phyloP scores from a whole-genome alignment of 2,329 filamentous ascomycete species.

The Hypoxylon sp. region DNA sequence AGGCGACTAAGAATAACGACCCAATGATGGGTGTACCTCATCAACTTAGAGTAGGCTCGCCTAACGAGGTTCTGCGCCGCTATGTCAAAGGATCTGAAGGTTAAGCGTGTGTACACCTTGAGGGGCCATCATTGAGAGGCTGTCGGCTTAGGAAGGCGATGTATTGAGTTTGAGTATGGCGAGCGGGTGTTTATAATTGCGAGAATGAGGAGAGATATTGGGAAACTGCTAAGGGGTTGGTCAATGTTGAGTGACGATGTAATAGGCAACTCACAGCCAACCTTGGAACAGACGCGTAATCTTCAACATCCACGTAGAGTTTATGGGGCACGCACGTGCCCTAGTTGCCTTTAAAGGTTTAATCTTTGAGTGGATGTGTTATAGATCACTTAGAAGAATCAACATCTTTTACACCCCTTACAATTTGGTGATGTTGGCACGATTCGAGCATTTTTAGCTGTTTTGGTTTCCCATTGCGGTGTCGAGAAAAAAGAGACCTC shows the following conservation, averaged over 20 bases:
- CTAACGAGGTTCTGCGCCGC: slow-evolving; percentile 60
- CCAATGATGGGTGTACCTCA: slow-evolving; percentile 44
- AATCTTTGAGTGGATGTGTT: no score
- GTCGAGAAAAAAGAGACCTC: no score
- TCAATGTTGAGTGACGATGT: slow-evolving; percentile 39
- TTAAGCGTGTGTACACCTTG: slow-evolving; percentile 58
- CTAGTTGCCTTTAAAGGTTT: not conserved
- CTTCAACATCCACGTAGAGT: not conserved
- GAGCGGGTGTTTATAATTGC: slow-evolving; percentile 54
- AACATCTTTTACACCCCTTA: no score
- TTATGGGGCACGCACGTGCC: not conserved
- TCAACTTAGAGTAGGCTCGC: slow-evolving; percentile 57
- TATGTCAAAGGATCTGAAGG: slow-evolving; percentile 55
- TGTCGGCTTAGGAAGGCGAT: slow-evolving; percentile 41
- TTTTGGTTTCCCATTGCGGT: not conserved
- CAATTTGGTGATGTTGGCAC: no score
- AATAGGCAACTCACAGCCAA: not conserved
- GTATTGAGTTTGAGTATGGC: slow-evolving; percentile 45
- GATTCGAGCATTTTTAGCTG: not conserved
- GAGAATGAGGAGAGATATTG: slow-evolving; percentile 57
- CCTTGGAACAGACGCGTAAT: not conserved
- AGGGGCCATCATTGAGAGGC: slow-evolving; percentile 57
- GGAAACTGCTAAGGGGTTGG: slow-evolving; percentile 47
- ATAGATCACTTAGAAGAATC: no score
- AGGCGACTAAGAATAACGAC: slow-evolving; percentile 16